These are phyloP conservation scores for Casuarina equisetifolia DNA, from an alignment of 306 rosid genomes.

Conservation along the genomic window DNA sequence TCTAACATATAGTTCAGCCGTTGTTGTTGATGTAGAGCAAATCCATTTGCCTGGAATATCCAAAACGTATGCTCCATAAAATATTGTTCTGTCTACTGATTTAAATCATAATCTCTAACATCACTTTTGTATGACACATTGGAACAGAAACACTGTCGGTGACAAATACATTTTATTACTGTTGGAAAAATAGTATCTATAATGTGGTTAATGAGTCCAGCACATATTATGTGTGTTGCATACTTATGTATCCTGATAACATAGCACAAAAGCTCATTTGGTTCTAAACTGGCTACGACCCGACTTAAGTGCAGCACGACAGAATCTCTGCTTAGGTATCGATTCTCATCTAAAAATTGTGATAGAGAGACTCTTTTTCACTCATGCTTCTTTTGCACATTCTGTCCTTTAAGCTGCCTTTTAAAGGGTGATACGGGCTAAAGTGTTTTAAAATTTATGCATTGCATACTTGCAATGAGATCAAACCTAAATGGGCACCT, in stretches of 20 bases:
- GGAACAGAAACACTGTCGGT: not conserved
- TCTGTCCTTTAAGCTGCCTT: slow-evolving; percentile 13
- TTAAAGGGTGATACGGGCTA: slow-evolving; percentile 14
- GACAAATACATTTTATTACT: not conserved
- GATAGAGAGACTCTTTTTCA: slow-evolving; percentile 6
- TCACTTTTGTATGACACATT: too few species aligned
- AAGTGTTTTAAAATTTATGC: slow-evolving; percentile 7
- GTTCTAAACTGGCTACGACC: slow-evolving; percentile 1
- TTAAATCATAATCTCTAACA: not conserved
- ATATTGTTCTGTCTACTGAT: not conserved
- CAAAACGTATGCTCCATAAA: slow-evolving; percentile 60
- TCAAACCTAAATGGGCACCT: not conserved
- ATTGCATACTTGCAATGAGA: slow-evolving; percentile 12
- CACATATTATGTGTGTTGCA: not conserved
- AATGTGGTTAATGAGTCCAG: not conserved
- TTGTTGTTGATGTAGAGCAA: too few species aligned
- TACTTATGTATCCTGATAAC: not conserved
- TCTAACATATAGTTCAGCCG: too few species aligned
- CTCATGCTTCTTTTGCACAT: slow-evolving; percentile 22
- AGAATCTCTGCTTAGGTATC: not conserved
- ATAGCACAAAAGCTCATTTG: not conserved
- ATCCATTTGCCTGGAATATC: slow-evolving; percentile 96
- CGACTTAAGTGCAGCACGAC: not conserved
- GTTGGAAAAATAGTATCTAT: not conserved
- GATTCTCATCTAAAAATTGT: not conserved